These are phyloP conservation scores for Aspergillus mulundensis DNA, from an alignment of 495 filamentous ascomycete species.

Conservation along the genomic window DNA sequence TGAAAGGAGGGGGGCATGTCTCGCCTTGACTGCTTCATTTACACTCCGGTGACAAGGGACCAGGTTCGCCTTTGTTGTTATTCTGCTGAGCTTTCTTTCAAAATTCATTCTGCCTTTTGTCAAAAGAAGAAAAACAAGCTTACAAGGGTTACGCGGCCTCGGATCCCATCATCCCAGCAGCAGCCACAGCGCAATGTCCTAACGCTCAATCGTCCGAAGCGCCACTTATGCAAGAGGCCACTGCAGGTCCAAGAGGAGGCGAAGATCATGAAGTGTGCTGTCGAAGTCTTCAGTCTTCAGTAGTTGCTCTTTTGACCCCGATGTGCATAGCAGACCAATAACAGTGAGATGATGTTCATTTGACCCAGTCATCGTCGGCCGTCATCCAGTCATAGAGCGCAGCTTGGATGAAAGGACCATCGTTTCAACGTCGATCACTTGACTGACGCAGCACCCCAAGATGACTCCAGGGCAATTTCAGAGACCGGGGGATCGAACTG, in stretches of 20 bases:
- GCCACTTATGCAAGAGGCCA: not conserved
- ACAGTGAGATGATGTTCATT: conserved; percentile 1
- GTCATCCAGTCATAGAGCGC: not conserved
- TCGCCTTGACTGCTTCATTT: not conserved
- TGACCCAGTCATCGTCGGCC: not conserved
- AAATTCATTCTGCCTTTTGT: not conserved
- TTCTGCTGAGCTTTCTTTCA: not conserved
- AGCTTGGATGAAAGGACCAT: not conserved
- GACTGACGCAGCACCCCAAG: not conserved
- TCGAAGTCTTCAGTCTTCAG: not conserved
- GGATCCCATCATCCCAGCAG: not conserved
- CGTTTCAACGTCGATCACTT: not conserved
- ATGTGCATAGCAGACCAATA: conserved; percentile 2
- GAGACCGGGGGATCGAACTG: not conserved
- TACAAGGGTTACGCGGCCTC: not conserved
- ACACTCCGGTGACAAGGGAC: not conserved
- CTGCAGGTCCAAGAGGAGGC: not conserved
- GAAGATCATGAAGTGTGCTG: not conserved
- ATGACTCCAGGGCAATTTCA: not conserved
- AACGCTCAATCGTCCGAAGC: not conserved
- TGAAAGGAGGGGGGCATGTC: not conserved
- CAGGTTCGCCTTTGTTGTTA: not conserved
- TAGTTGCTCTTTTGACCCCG: conserved; percentile 7
- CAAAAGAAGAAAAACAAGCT: not conserved
- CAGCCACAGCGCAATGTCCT: not conserved